Evolutionary conservation across 345 rosid genomes (phyloP).

Genomic region (rapeseed (Brassica napus)): DNA sequence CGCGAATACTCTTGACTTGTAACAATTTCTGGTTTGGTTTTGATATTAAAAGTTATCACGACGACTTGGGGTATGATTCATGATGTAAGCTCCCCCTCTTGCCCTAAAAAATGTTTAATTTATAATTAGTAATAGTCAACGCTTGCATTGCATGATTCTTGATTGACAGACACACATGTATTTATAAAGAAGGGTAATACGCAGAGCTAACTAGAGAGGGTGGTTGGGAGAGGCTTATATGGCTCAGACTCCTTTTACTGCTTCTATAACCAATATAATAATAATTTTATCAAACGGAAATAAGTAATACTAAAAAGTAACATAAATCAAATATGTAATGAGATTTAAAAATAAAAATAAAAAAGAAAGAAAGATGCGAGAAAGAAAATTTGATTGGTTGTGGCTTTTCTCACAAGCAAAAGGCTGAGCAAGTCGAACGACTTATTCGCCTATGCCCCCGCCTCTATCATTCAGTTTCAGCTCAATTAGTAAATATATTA

Average conservation of each 20-base stretch:
- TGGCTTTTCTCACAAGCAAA: conserved; percentile 32
- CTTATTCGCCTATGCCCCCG: conserved; percentile 14
- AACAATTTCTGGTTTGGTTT: not conserved
- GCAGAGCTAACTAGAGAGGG: not conserved
- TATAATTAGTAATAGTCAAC: not conserved
- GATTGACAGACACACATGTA: not conserved
- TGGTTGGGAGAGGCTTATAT: not conserved
- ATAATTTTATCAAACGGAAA: not conserved
- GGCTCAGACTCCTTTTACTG: not conserved
- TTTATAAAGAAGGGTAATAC: not conserved
- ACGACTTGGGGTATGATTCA: not conserved
- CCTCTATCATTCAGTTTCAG: not conserved
- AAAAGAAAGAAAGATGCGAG: not conserved
- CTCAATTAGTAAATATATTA: not conserved
- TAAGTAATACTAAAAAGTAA: not conserved
- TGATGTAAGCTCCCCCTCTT: not conserved
- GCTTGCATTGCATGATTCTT: not conserved
- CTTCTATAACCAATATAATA: not conserved
- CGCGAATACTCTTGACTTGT: not conserved
- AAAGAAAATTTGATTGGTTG: not conserved
- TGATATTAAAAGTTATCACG: not conserved
- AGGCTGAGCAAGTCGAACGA: conserved; percentile 23
- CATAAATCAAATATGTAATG: not conserved
- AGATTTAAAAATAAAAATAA: not conserved
- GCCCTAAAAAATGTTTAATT: not conserved